Percentiles rank a stretch among this genome's conserved stretches.
These are phyloP conservation scores for Discostella stelligeroides DNA, from an alignment of 108 stramenopile species.

Conservation along the genomic window DNA sequence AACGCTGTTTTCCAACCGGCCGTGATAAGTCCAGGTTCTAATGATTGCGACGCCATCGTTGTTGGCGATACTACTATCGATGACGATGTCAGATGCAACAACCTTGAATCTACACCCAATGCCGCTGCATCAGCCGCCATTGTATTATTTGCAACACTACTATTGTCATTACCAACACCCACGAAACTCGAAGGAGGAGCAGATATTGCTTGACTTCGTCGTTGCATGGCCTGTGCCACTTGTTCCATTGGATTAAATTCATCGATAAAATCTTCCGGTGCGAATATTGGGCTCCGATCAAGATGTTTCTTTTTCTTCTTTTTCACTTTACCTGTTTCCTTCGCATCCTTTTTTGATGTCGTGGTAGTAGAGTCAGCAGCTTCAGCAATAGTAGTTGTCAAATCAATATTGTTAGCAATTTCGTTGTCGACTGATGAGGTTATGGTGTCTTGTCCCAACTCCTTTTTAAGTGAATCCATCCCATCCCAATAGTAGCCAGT, in stretches of 20 bases:
- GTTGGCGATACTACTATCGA: no score
- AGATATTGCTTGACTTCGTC: slow-evolving; percentile 52
- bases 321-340: slow-evolving; percentile 36
- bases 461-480: slow-evolving; percentile 68
- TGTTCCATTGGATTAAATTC: slow-evolving; percentile 79
- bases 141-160: background rate
- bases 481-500: slow-evolving; percentile 93
- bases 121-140: slow-evolving; percentile 40
- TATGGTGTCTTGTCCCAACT: slow-evolving; percentile 29
- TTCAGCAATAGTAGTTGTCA: background rate
- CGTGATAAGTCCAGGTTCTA: slow-evolving; percentile 30
- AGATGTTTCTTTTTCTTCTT: slow-evolving; percentile 54
- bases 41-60: background rate
- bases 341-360: slow-evolving; percentile 13
- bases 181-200: slow-evolving; percentile 34
- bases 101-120: slow-evolving; percentile 27
- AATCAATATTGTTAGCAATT: background rate
- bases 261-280: slow-evolving; percentile 45
- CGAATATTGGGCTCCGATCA: slow-evolving; percentile 26
- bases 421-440: background rate
- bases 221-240: slow-evolving; percentile 59
- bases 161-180: background rate
- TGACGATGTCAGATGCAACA: background rate
- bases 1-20: slow-evolving; percentile 54
- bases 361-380: slow-evolving; percentile 4